Evolutionary conservation across 805 yeast genomes (phyloP).

Genomic region (Lachancea lanzarotensis): DNA sequence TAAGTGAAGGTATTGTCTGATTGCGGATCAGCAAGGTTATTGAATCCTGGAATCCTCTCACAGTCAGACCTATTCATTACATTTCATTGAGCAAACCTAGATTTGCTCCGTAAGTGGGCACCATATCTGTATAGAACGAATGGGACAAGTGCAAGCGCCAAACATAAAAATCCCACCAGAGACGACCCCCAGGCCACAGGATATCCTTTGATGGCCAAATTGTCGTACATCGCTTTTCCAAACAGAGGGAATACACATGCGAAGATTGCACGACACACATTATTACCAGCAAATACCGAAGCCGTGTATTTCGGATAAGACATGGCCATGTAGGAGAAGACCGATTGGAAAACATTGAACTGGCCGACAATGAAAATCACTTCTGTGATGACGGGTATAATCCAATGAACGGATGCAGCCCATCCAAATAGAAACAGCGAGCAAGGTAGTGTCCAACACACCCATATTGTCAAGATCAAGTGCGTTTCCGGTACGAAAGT

Average conservation of each 20-base stretch:
- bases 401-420: slow-evolving; percentile 47
- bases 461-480: slow-evolving; percentile 37
- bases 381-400: slow-evolving; percentile 41
- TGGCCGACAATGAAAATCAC: slow-evolving; percentile 36
- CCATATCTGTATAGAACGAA: slow-evolving; percentile 40
- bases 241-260: slow-evolving; percentile 62
- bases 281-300: slow-evolving; percentile 54
- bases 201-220: slow-evolving; percentile 41
- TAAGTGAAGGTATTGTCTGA: too few relatives aligned
- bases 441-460: slow-evolving; percentile 37
- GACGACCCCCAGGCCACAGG: slow-evolving; percentile 58
- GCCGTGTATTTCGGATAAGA: slow-evolving; percentile 47
- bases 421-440: slow-evolving; percentile 46
- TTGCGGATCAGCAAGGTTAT: too few relatives aligned
- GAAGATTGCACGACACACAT: slow-evolving; percentile 42
- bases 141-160: slow-evolving; percentile 43
- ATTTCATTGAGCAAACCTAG: slow-evolving; percentile 31
- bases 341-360: slow-evolving; percentile 45
- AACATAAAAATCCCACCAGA: slow-evolving; percentile 40
- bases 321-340: slow-evolving; percentile 43
- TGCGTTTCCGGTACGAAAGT: slow-evolving; percentile 38
- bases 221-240: slow-evolving; percentile 51
- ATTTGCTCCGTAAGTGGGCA: slow-evolving; percentile 40
- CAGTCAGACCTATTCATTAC: too few relatives aligned
- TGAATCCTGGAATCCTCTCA: too few relatives aligned